Base-by-base conservation (phyloP, 2,329 filamentous ascomycete genomes). In the Ophioceras dolichostomum region DNA sequence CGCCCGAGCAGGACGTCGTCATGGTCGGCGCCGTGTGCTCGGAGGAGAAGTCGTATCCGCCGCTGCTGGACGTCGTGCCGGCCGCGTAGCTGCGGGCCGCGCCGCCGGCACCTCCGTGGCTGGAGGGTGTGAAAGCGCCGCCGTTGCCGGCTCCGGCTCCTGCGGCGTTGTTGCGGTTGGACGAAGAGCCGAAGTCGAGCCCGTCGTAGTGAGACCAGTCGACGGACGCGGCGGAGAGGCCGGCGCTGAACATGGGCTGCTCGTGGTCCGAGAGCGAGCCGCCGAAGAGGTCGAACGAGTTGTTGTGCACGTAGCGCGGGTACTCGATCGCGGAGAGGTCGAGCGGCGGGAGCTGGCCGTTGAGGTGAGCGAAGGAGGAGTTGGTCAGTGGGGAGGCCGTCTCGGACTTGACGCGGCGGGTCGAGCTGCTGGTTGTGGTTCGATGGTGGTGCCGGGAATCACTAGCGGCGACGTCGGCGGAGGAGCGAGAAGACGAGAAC, bases 1-100 rank as follows among this genome's bases (percentile, higher is more conserved):
- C 76, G 26, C 76, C 76, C 10, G 76, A 81, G 8, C 73, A 79
- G 9, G 73, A 65, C 49, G 71, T 63, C 43, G 73, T 69, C 48
- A 79, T 53, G 34, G 68, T 61, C 35, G 67, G 64, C 20, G 68
- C 63, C 43, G 68, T 69, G 49, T 73, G 70, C n/a, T 64, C 68
- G 43, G 64, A 68, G 46, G 56, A 63, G 44, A 67, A 72, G 37
- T 73, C 72, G 45, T 68, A 70, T 27, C 66, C 66, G 43, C 61
- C 65, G 22, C 22, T 12, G 22, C 22, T 12, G 22, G 8, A 8
- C n/a, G n/a, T n/a, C 21, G 21, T 17, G 12, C 16, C 29, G 16
- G 29, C 31, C 9, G 20, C 26, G 49, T 69, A 71, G 48, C 67
- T 65, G 41, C 62, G 67, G 19, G 69, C 60, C 54, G 76, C 67